These are phyloP conservation scores for Metschnikowia drakensbergensis DNA, from an alignment of 805 yeast species.

Conservation along the genomic window DNA sequence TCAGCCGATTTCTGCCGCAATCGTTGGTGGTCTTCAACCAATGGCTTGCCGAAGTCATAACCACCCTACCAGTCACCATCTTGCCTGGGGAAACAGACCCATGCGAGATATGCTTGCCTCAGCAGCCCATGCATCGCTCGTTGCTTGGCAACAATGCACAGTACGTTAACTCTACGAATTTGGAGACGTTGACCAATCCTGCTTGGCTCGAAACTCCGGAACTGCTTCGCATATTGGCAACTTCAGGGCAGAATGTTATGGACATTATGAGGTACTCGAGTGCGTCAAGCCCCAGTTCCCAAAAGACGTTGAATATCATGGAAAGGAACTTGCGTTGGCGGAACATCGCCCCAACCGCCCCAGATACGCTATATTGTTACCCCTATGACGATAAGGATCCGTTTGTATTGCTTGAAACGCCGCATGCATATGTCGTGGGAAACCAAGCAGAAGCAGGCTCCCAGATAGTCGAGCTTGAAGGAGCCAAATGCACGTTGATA, in stretches of 20 bases:
- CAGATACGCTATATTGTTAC: constrained; percentile 89
- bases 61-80: constrained; percentile 63
- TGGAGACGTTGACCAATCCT: constrained; percentile 54
- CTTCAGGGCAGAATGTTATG: constrained; percentile 79
- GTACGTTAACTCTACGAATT: constrained; percentile 29
- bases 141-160: constrained; percentile 50
- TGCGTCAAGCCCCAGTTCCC: constrained; percentile 26
- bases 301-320: constrained; percentile 31
- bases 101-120: constrained; percentile 79
- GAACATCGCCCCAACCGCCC: constrained; percentile 88
- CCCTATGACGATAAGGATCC: constrained; percentile 81
- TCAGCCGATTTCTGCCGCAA: constrained; percentile 47
- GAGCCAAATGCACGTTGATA: constrained; percentile 46
- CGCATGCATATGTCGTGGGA: constrained; percentile 84
- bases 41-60: constrained; percentile 53
- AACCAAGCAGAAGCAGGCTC: constrained; percentile 67
- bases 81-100: constrained; percentile 90
- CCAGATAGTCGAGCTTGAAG: constrained; percentile 33
- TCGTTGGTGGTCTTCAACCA: constrained; percentile 55
- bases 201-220: constrained; percentile 55
- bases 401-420: constrained; percentile 71
- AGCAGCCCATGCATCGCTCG: constrained; percentile 81
- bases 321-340: constrained; percentile 77
- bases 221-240: constrained; percentile 58
- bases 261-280: constrained; percentile 70